These are phyloP conservation scores for Malus hybrid DNA, from an alignment of 331 rosid genomes.

Conservation along the genomic window DNA sequence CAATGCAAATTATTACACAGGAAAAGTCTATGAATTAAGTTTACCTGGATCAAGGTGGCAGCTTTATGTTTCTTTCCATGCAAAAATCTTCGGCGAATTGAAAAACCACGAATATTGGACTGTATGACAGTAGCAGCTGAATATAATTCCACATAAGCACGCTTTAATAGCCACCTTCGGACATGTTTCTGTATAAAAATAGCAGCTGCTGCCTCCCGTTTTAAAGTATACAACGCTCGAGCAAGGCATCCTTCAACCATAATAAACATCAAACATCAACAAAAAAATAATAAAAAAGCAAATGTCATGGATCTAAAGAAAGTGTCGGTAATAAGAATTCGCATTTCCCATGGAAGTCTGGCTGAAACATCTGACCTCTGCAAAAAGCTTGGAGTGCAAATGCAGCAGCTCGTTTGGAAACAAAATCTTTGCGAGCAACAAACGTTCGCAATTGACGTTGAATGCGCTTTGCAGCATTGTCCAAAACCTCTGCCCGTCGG, in stretches of 20 bases:
- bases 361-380: slow-evolving; percentile 43
- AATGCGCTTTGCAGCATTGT: slow-evolving; percentile 69
- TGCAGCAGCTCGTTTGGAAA: slow-evolving; percentile 48
- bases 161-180: slow-evolving; percentile 54
- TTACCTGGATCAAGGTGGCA: slow-evolving; percentile 79
- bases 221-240: slow-evolving; percentile 49
- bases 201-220: slow-evolving; percentile 66
- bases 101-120: slow-evolving; percentile 60
- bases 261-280: slow-evolving; percentile 16
- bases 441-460: slow-evolving; percentile 64
- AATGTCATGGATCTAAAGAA: not conserved
- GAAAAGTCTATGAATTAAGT: not conserved
- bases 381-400: slow-evolving; percentile 71
- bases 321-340: not conserved
- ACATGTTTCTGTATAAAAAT: slow-evolving; percentile 49
- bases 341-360: not conserved
- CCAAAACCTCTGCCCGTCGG: slow-evolving; percentile 78
- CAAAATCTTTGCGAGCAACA: slow-evolving; percentile 59
- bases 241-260: slow-evolving; percentile 58
- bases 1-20: slow-evolving; percentile 9
- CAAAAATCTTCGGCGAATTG: slow-evolving; percentile 51
- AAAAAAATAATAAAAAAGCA: not conserved
- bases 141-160: slow-evolving; percentile 40
- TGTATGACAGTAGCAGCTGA: slow-evolving; percentile 52
- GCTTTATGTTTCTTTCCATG: slow-evolving; percentile 65